Base-by-base conservation (phyloP, 345 rosid genomes). In the Salix koriyanagi region DNA sequence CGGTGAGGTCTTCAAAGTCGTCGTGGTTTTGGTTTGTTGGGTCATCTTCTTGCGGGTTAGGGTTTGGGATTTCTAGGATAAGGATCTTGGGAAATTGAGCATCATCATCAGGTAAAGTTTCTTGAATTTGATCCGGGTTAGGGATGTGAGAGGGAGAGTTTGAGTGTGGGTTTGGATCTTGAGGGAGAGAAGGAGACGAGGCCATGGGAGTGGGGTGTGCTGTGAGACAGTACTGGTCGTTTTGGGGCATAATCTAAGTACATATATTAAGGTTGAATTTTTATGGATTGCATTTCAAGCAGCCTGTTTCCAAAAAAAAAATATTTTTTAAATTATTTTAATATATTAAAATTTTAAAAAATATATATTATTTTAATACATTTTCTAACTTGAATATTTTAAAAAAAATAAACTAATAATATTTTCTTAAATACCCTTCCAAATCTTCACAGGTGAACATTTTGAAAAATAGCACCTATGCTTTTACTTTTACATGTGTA, bases 31-130 rank as follows among this genome's bases (percentile, higher is more conserved):
- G 52, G 71, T 39, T 58, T 3, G 62, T 9, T 58, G 61, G 79
- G 46, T 80, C 83, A 15, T 70, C 71, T 32, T 64, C 74, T 16
- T 10, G 65, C 10, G 70, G 66, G 67, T 48, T 62, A 26, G 67
- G 28, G 58, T 73, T 72, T 12, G 81, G 73, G 68, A 69, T 54
- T 67, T 69, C 71, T 41, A 70, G 60, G 70, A 66, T 76, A 36
- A 61, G 58, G 79, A 75, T 64, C 34, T 81, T 68, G 4, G 71
- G 36, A 60, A 68, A 69, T 37, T 72, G 74, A 77, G 75, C 25
- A 42, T 70, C 26, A 6, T 70, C 52, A 9, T 44, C 42, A 48
- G 37, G 67, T 34, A 15, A 56, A n/a, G 14, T 67, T 25, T 26
- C n/a, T 54, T 78, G 71, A 28, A 39, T 36, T 67, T 67, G 58